Conservation (phyloP, 164 flowering plant species). For the Echeveria elegans region DNA sequence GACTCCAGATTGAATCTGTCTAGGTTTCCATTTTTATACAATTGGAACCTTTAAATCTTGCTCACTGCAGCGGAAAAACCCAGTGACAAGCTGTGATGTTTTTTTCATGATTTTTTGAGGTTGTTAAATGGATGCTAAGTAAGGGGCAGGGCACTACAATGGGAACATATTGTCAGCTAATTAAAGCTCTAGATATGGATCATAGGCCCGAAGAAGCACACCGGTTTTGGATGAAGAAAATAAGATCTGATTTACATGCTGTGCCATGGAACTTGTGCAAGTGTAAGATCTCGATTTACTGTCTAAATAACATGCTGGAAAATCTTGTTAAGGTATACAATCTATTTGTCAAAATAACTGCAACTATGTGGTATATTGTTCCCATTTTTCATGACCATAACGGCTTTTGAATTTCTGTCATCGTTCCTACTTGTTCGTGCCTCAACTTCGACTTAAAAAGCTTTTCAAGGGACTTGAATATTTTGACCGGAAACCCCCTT, state of each 20-base stretch:
- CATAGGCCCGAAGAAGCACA: constrained; percentile 88
- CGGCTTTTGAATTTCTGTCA: background rate
- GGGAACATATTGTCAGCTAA: constrained; percentile 69
- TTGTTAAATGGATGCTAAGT: constrained; percentile 95
- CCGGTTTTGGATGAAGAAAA: constrained; percentile 62
- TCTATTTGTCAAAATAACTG: too few relatives aligned
- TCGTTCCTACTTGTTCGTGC: constrained; percentile 6
- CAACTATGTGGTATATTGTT: too few relatives aligned
- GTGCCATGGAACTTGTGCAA: constrained; percentile 82
- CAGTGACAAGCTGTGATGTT: background rate
- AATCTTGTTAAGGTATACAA: constrained; percentile 56
- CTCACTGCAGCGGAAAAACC: too few relatives aligned
- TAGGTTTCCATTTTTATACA: too few relatives aligned
- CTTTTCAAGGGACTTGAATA: constrained; percentile 80
- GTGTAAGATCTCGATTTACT: constrained; percentile 72
- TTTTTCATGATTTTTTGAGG: constrained; percentile 23
- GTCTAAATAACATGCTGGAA: constrained; percentile 69
- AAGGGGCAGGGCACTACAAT: constrained; percentile 88
- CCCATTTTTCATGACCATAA: background rate
- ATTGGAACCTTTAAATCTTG: too few relatives aligned
- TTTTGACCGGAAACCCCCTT: constrained; percentile 70
- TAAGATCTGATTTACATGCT: constrained; percentile 73
- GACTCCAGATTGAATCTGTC: too few relatives aligned
- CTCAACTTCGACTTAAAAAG: constrained; percentile 19
- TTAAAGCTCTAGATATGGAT: constrained; percentile 89